Percentiles rank a stretch among this genome's conserved stretches.
phyloP scores from a whole-genome alignment of 1,139 yeast genomes.

The Blastobotrys arbuscula region DNA sequence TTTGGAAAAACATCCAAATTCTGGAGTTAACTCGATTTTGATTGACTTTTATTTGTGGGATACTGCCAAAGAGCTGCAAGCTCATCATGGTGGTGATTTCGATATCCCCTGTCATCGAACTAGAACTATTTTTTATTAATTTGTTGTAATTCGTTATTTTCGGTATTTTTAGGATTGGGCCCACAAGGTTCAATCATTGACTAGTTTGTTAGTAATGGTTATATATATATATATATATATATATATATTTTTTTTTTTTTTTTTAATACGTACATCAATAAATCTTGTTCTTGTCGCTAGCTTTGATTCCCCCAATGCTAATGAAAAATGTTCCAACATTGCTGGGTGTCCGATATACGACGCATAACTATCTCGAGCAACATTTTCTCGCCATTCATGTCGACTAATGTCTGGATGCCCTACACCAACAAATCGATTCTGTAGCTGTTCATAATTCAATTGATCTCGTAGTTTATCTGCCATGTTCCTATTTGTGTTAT shows the following conservation, averaged over 20 bases:
- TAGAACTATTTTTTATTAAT: slow-evolving; percentile 34
- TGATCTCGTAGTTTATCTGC: slow-evolving; percentile 62
- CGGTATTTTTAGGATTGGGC: slow-evolving; percentile 11
- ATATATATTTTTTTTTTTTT: not conserved
- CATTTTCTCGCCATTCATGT: slow-evolving; percentile 53
- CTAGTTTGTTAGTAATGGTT: not conserved
- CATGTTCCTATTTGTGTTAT: not conserved
- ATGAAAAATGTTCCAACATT: slow-evolving; percentile 58
- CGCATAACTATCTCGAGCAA: slow-evolving; percentile 70
- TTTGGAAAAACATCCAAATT: slow-evolving; percentile 19
- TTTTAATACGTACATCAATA: slow-evolving; percentile 39
- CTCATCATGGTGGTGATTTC: slow-evolving; percentile 21
- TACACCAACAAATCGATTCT: slow-evolving; percentile 60
- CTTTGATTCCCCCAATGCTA: slow-evolving; percentile 54
- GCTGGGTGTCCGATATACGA: slow-evolving; percentile 66
- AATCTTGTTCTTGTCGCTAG: slow-evolving; percentile 44
- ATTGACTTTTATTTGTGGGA: slow-evolving; percentile 43
- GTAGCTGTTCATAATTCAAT: slow-evolving; percentile 55
- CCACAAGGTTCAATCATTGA: slow-evolving; percentile 15
- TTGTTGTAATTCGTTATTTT: not conserved
- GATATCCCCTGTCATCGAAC: slow-evolving; percentile 37
- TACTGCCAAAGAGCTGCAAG: slow-evolving; percentile 38
- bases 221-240: too few species aligned
- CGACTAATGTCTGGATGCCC: slow-evolving; percentile 67
- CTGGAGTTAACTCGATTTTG: slow-evolving; percentile 34